phyloP scores from a whole-genome alignment of 192 early-diverging fungal genomes.

The Fimicolochytrium jonesii region DNA sequence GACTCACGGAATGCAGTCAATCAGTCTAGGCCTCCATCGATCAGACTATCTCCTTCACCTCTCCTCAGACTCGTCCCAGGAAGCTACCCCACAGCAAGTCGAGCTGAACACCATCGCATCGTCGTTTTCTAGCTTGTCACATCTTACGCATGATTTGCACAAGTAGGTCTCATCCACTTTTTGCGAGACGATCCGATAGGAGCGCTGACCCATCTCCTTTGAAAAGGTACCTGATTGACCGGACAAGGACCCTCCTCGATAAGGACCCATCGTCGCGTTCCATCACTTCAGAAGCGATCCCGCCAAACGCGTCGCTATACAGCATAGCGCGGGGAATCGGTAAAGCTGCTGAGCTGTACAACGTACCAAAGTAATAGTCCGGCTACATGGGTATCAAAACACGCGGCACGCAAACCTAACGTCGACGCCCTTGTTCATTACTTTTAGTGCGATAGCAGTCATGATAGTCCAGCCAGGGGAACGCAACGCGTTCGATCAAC shows the following conservation, averaged over 20 bases:
- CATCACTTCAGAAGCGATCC: slow-evolving; percentile 23
- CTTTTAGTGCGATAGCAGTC: slow-evolving; percentile 61
- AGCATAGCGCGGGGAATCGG: slow-evolving; percentile 75
- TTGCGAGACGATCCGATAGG: too few relatives aligned
- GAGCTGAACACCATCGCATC: slow-evolving; percentile 95
- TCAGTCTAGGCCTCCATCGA: slow-evolving; percentile 80
- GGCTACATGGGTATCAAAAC: neutral
- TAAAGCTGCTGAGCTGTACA: slow-evolving; percentile 57
- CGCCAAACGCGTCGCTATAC: slow-evolving; percentile 61
- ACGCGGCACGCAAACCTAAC: neutral
- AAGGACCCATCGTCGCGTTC: slow-evolving; percentile 27
- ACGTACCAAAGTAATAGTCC: slow-evolving; percentile 33
- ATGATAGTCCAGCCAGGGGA: slow-evolving; percentile 93
- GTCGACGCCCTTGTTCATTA: neutral
- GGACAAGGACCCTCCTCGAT: too few relatives aligned
- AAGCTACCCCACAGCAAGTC: slow-evolving; percentile 79
- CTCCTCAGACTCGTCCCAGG: slow-evolving; percentile 29
- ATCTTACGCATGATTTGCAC: slow-evolving; percentile 72
- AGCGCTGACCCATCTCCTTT: too few relatives aligned
- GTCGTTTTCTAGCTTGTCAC: slow-evolving; percentile 83
- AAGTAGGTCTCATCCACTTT: slow-evolving; percentile 57
- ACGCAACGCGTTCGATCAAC: slow-evolving; percentile 90
- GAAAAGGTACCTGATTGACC: slow-evolving; percentile 34
- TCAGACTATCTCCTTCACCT: slow-evolving; percentile 90
- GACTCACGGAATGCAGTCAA: slow-evolving; percentile 57